Evolutionary conservation across 1,139 yeast species (phyloP), one percentile per base, ranked within the genome.

Genomic region (Geotrichum histeridarum): DNA sequence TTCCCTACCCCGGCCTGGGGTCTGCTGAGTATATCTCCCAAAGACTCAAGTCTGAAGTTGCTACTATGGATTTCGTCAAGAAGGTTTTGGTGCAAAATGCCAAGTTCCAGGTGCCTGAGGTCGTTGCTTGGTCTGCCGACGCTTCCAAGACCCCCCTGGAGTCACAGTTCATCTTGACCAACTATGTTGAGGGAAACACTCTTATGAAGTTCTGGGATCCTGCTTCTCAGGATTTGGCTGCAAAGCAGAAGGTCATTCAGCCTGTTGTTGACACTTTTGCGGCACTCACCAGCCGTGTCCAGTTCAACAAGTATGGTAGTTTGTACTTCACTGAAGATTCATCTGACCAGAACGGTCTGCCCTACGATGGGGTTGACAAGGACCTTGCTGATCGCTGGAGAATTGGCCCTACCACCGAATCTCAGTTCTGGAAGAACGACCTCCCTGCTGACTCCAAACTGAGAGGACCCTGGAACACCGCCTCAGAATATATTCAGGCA

Each of bases 121-220:
- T 89, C 8, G 71, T 84, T 53, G 82, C 91, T 31, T 93, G 86
- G 74, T 86, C 86, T 55, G 75, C 82, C 38, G 79, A 81, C 54
- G 72, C 77, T 37, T 42, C 49, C 27, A 69, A 77, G 48, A 91
- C 90, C 67, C 77, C 81, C 12, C 66, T 90, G 43, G 80, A 81
- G 54, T 71, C 82, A 47, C 96, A 95, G 47, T 93, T 83, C 67
- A 83, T 87, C 55, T 75, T 93, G 61, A 80, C 86, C 82, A 96
- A 91, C 68, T 81, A 73, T 64, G 76, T 87, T 58, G 83, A 81
- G 46, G 96, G 97, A 50, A 85, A 83, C 39, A 77, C 87, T 56
- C 75, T 91, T 61, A 91, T 91, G 96, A 86, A 80, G 64, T 76
- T 81, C 59, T 93, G 99, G 99, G 82, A 86, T 59, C 98, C 99